Evolutionary conservation across 2,329 filamentous ascomycete species (phyloP).

Genomic region (Sclerotiophoma versabilis): DNA sequence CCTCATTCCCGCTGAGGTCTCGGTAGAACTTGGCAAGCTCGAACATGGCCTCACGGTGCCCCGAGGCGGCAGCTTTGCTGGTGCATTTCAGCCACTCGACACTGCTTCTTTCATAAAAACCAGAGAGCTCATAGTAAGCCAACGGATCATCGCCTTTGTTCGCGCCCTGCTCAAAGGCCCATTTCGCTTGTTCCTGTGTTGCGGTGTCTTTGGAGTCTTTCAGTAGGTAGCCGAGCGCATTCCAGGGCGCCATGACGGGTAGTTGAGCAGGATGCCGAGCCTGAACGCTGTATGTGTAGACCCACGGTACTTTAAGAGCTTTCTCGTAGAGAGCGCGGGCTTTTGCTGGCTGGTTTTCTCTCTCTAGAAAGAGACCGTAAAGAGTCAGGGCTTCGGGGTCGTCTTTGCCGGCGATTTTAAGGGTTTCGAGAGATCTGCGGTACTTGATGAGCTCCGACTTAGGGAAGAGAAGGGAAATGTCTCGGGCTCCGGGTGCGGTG

Average conservation of each 20-base stretch:
- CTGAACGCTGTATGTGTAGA: constrained; percentile 22
- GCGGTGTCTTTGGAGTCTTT: constrained; percentile 23
- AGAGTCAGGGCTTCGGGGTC: constrained; percentile 40
- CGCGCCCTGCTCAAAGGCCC: constrained; percentile 47
- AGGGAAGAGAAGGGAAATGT: constrained; percentile 29
- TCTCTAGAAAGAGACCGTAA: constrained; percentile 40
- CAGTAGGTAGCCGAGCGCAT: constrained; percentile 36
- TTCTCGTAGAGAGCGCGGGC: constrained; percentile 33
- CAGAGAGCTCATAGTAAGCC: constrained; percentile 50
- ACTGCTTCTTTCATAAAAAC: constrained; percentile 34
- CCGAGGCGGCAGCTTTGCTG: constrained; percentile 55
- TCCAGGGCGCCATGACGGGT: constrained; percentile 42
- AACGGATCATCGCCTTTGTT: constrained; percentile 53
- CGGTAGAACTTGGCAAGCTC: constrained; percentile 52
- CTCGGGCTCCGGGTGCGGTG: constrained; percentile 12
- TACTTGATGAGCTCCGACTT: constrained; percentile 27
- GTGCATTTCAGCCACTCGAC: constrained; percentile 53
- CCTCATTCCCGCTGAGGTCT: constrained; percentile 42
- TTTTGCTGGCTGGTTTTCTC: constrained; percentile 28
- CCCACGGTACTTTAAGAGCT: constrained; percentile 23
- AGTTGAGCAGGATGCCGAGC: constrained; percentile 33
- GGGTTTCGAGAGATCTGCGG: constrained; percentile 22
- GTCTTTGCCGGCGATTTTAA: constrained; percentile 24
- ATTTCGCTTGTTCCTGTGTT: constrained; percentile 30
- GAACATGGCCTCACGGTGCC: constrained; percentile 48